Evolutionary conservation across 495 filamentous ascomycete species (phyloP).

Genomic region (Neurospora sp.): DNA sequence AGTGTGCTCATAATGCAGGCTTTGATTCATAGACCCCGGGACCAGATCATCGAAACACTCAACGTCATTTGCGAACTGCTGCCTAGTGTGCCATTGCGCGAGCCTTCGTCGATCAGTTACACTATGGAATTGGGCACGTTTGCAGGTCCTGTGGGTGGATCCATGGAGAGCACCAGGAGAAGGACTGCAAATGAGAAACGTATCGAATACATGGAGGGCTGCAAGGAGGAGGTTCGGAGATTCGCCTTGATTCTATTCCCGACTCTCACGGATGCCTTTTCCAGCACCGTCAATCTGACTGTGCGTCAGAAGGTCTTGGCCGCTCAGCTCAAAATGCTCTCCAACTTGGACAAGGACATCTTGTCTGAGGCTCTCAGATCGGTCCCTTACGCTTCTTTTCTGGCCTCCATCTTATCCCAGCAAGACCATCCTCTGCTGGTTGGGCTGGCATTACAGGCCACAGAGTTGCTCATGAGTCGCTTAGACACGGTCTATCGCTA

Average conservation of each 20-base stretch:
- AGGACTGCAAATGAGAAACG: slow-evolving; percentile 68
- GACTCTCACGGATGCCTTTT: slow-evolving; percentile 93
- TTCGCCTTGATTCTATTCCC: slow-evolving; percentile 95
- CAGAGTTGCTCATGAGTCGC: slow-evolving; percentile 75
- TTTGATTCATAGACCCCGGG: slow-evolving; percentile 88
- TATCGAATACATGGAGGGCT: slow-evolving; percentile 62
- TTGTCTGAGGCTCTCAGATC: slow-evolving; percentile 79
- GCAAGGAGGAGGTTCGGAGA: slow-evolving; percentile 75
- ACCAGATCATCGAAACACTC: slow-evolving; percentile 93
- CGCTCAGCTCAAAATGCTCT: slow-evolving; percentile 96
- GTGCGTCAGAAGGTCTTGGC: slow-evolving; percentile 95
- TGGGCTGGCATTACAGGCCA: slow-evolving; percentile 74
- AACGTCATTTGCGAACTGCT: slow-evolving; percentile 97
- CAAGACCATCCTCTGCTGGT: slow-evolving; percentile 86
- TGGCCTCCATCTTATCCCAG: slow-evolving; percentile 92
- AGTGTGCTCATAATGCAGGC: slow-evolving; percentile 98
- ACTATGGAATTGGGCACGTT: slow-evolving; percentile 29
- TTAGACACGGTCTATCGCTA: slow-evolving; percentile 82
- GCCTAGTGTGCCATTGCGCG: slow-evolving; percentile 49
- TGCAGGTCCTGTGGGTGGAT: slow-evolving; percentile 25
- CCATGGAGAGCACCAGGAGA: slow-evolving; percentile 31
- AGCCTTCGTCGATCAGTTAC: slow-evolving; percentile 43
- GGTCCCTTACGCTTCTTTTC: slow-evolving; percentile 92
- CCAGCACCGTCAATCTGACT: slow-evolving; percentile 93
- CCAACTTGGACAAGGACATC: slow-evolving; percentile 76